Evolutionary conservation across 208 protist genomes (phyloP), one percentile per base, ranked within the genome.

Genomic region (Crithidia thermophila): DNA sequence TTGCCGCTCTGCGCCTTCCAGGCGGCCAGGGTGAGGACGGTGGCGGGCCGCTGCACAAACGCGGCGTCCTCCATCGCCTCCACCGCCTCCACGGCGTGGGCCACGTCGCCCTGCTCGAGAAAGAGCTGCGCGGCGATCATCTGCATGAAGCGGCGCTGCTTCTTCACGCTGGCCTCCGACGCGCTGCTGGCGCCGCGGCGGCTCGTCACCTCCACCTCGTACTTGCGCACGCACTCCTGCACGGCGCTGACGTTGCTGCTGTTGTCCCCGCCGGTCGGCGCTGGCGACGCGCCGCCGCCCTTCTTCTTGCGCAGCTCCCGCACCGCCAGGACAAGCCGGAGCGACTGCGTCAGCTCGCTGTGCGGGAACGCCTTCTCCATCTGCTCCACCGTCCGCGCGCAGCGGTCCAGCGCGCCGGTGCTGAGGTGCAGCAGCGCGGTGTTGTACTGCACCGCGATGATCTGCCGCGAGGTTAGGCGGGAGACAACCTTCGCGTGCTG

Each of bases 401-500:
- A 92, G 39, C 77, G 56, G 49, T 70, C 82, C 37, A 92, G 53
- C 45, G 76, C 89, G 34, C 79, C 75, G 0, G 78, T 81, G 40
- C 80, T 55, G 34, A 95, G 71, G n/a, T 90, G 77, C 42, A 95
- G 77, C 58, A 95, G 79, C 14, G 87, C 90, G 20, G 70, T 89
- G 79, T 95, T 95, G 79, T 95, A 95, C 40, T 85, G 77, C n/a
- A 95, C 77, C 6, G 77, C 58, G 20, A 92, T 62, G 28, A 82
- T 66, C 81, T 95, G 87, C 27, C 80, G 71, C 14, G 81, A 79
- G 6, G 85, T 92, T 21, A 95, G 77, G 31, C 84, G 85, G 28
- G 63, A 62, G 0, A 64, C 55, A 18, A 88, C 78, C 62, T 85
- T 84, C 11, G 76, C 74, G 61, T 88, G 75, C 59, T 91, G 85